Evolutionary conservation across 2,329 filamentous ascomycete genomes (phyloP).

Genomic region (Epichloe hybrida): DNA sequence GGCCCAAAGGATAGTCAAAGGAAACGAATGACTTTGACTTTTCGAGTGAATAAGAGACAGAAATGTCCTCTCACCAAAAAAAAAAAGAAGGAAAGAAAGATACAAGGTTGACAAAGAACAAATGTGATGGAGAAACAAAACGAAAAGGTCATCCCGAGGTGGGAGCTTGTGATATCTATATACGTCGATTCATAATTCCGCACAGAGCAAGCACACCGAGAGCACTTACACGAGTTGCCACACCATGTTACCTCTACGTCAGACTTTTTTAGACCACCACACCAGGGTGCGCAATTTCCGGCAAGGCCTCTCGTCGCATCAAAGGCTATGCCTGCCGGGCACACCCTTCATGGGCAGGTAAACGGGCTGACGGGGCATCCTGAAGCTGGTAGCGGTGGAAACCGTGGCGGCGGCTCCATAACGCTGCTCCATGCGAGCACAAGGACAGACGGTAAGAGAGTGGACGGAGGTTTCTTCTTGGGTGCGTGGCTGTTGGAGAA

Average conservation of each 20-base stretch:
- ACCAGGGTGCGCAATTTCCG: constrained; percentile 1
- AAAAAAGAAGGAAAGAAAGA: constrained; percentile 4
- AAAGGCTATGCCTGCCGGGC: background rate
- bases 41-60: constrained; percentile 21
- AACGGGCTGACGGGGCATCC: background rate
- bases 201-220: background rate
- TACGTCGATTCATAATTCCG: background rate
- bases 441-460: background rate
- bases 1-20: constrained; percentile 25
- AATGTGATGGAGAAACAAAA: background rate
- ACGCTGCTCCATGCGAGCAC: background rate
- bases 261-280: background rate
- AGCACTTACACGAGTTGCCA: background rate
- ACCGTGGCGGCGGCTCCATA: background rate
- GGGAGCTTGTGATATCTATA: constrained; percentile 4
- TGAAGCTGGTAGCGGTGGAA: background rate
- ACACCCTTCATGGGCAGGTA: background rate
- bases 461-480: background rate
- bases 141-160: background rate
- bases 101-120: background rate
- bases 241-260: background rate
- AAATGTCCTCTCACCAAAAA: constrained; percentile 5
- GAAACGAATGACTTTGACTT: constrained; percentile 41
- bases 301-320: background rate
- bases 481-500: background rate